Percentiles rank a stretch among this genome's conserved stretches.
These are phyloP conservation scores for Fusarium oxysporum DNA, from an alignment of 2,329 filamentous ascomycete species.

Conservation along the genomic window DNA sequence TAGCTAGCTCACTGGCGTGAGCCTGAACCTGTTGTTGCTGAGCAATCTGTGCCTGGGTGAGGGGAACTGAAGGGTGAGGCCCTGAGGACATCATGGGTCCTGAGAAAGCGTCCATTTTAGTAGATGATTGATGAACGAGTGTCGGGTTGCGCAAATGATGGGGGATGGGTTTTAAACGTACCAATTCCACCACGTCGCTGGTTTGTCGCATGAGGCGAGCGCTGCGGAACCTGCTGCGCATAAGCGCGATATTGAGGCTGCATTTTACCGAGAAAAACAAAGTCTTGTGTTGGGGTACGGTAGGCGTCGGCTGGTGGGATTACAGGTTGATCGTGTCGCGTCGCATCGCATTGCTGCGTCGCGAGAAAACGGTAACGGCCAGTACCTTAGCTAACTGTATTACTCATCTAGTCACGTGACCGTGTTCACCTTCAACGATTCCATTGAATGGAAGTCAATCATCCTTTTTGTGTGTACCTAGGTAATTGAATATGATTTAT, in stretches of 20 bases:
- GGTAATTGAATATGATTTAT: neutral
- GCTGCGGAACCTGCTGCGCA: constrained; percentile 62
- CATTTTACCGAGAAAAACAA: constrained; percentile 52
- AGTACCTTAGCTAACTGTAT: constrained; percentile 2
- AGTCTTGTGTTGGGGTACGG: constrained; percentile 14
- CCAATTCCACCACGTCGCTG: constrained; percentile 66
- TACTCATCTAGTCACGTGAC: constrained; percentile 39
- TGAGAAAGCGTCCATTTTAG: constrained; percentile 30
- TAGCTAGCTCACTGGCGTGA: constrained; percentile 73
- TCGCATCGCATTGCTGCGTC: constrained; percentile 38
- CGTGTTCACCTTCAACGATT: neutral
- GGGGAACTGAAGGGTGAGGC: constrained; percentile 62
- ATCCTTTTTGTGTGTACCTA: neutral
- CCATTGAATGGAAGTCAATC: neutral
- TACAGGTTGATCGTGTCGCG: constrained; percentile 43
- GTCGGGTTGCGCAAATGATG: neutral
- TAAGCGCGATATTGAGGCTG: constrained; percentile 65
- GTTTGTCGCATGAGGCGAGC: constrained; percentile 60
- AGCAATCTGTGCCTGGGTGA: constrained; percentile 65
- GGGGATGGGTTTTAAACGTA: constrained; percentile 47
- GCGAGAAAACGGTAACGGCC: constrained; percentile 30
- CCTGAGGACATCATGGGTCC: constrained; percentile 68
- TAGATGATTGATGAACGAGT: neutral
- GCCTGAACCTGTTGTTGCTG: constrained; percentile 64
- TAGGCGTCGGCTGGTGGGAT: constrained; percentile 23